These are phyloP conservation scores for Mucor circinelloides DNA, from an alignment of 371 early-diverging fungal species.

Conservation along the genomic window DNA sequence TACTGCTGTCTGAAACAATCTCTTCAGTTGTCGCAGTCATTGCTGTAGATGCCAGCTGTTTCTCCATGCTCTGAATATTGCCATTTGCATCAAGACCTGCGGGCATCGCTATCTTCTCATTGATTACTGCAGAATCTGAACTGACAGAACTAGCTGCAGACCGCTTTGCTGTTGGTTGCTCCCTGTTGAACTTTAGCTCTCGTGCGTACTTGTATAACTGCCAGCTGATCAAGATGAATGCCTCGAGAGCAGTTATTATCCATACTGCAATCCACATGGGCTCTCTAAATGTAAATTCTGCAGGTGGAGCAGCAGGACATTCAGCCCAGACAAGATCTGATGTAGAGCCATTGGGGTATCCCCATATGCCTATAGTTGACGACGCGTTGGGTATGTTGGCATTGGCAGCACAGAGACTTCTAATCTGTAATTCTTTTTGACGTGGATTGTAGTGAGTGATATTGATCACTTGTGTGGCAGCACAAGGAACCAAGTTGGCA, in stretches of 20 bases:
- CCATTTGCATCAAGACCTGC: not conserved
- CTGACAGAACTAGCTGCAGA: not conserved
- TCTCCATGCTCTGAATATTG: conserved; percentile 5
- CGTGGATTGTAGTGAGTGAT: conserved; percentile 53
- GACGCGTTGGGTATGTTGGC: conserved; percentile 17
- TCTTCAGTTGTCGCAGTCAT: not conserved
- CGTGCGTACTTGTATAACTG: conserved; percentile 30
- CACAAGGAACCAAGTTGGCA: conserved; percentile 43
- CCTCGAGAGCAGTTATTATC: conserved; percentile 38
- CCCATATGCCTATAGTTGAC: conserved; percentile 36
- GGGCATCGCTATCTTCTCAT: not conserved
- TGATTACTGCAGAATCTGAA: not conserved
- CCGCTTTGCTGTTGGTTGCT: not conserved
- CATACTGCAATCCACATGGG: conserved; percentile 63
- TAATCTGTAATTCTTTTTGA: conserved; percentile 45
- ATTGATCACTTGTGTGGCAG: conserved; percentile 44
- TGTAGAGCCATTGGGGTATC: conserved; percentile 14
- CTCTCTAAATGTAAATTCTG: conserved; percentile 52
- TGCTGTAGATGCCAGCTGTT: conserved; percentile 12
- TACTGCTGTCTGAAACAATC: not conserved
- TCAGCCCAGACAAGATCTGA: conserved; percentile 44
- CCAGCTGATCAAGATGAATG: conserved; percentile 48
- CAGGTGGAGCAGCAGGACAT: conserved; percentile 53
- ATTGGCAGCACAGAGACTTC: conserved; percentile 44
- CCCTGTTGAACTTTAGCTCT: conserved; percentile 14